Evolutionary conservation across 2,329 filamentous ascomycete species (phyloP), one percentile per base, ranked within the genome.

Genomic region (Magnaporthales sp.): DNA sequence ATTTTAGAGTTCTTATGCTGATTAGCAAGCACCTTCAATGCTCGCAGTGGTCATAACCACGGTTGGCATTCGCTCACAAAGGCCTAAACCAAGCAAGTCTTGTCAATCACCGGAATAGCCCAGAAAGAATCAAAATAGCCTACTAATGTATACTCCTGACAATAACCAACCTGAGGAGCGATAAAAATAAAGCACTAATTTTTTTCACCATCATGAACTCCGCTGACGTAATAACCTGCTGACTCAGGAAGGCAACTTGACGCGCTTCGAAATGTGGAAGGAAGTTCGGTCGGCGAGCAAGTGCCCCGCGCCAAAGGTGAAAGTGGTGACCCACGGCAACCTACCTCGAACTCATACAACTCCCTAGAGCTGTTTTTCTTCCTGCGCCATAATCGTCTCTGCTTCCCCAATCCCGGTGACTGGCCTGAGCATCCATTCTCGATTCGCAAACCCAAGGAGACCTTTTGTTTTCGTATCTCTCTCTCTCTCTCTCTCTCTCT

Each of bases 351-450:
- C n/a, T 26, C 54, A 58, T 24, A 26, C 54, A 58, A n/a, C 54
- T 24, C n/a, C 11, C 8, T 10, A 58, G n/a, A 58, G 54, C 54
- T 26, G 5, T 58, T 58, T 58, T 58, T 26, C 11, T 7, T n/a
- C 54, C n/a, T 58, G 54, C n/a, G 54, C 54, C 54, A 58, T 58
- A 58, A 22, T 24, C 54, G 11, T 9, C n/a, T 26, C n/a, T 26
- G 54, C 54, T 58, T 58, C 54, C 54, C 54, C 54, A 58, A 58
- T 58, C 54, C 54, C 54, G 54, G 54, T 58, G 54, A 58, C 54
- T 58, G 54, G 54, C n/a, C 7, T 26, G 9, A 58, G 54, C 54
- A 58, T 58, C 15, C 54, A 26, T 58, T 58, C 54, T 58, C 54
- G 22, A 58, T 0, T 11, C 24, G 10, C 15, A 58, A 58, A 26